Conservation (phyloP, 176 grass and related monocot genomes). For the Oryza punctata region DNA sequence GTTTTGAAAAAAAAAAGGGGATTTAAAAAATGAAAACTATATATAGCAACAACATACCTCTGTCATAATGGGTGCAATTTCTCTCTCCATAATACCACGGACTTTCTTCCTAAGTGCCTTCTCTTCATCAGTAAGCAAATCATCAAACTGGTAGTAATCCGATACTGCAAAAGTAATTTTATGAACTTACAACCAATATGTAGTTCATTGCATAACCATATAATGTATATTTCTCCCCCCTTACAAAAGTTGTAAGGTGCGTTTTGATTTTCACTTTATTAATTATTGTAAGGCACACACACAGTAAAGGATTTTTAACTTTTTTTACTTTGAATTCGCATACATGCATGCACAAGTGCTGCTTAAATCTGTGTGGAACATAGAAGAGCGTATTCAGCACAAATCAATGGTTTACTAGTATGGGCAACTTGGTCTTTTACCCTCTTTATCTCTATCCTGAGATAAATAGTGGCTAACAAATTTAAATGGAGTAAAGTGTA, state of each 20-base stretch:
- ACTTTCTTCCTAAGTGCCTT: conserved; percentile 65
- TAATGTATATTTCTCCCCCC: background rate
- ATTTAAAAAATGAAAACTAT: background rate
- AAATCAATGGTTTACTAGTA: background rate
- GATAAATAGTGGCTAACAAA: background rate
- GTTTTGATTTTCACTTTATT: background rate
- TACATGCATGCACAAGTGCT: background rate
- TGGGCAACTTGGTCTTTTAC: background rate
- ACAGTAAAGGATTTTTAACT: background rate
- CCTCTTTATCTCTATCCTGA: background rate
- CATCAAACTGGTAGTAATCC: conserved; percentile 91
- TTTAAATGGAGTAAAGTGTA: background rate
- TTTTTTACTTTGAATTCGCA: background rate
- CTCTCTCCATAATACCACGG: conserved; percentile 66
- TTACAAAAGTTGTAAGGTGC: background rate
- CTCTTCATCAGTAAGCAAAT: conserved; percentile 75
- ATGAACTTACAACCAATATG: background rate
- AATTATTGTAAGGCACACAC: background rate
- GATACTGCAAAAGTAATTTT: conserved; percentile 54
- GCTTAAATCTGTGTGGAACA: background rate
- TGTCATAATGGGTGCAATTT: conserved; percentile 90
- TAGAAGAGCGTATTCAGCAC: background rate
- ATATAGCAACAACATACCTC: conserved; percentile 50
- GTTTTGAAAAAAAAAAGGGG: background rate
- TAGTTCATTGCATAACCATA: background rate